Percentiles rank a stretch among this genome's conserved stretches.
These are phyloP conservation scores for Mychonastes homosphaera DNA, from an alignment of 139 green algal species.

Conservation along the genomic window DNA sequence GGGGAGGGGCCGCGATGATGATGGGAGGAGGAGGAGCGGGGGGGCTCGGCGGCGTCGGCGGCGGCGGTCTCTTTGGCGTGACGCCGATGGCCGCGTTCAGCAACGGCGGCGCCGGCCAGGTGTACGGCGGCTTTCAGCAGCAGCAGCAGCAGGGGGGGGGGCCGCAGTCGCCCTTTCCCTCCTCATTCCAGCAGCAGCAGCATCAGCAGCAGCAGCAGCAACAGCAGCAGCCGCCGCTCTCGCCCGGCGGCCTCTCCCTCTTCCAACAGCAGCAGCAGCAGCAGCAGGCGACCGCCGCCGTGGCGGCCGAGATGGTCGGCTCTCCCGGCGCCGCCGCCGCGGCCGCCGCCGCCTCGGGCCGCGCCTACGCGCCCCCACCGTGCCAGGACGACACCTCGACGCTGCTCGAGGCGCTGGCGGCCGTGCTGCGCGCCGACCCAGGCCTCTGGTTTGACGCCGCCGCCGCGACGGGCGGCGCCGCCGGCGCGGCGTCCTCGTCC, in stretches of 20 bases:
- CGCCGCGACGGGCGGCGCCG: too few relatives aligned
- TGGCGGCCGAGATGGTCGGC: not conserved
- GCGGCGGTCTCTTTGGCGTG: too few relatives aligned
- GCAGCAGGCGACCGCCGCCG: not conserved
- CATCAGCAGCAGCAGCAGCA: not conserved
- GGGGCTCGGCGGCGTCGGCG: too few relatives aligned
- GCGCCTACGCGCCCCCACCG: not conserved
- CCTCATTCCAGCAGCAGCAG: not conserved
- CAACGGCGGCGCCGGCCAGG: too few relatives aligned
- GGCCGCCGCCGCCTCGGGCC: too few relatives aligned
- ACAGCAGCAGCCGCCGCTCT: not conserved
- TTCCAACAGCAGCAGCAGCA: constrained; percentile 1
- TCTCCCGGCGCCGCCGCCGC: too few relatives aligned
- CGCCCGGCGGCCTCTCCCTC: not conserved
- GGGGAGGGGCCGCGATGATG: too few relatives aligned
- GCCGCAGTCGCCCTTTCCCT: too few relatives aligned
- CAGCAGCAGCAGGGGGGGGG: constrained; percentile 1
- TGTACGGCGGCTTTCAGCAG: constrained; percentile 17
- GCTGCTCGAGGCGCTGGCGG: constrained; percentile 23
- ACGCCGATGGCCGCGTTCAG: too few relatives aligned
- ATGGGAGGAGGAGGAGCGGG: not conserved
- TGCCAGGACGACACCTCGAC: constrained; percentile 11
- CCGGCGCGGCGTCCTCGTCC: too few relatives aligned
- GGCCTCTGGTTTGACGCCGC: constrained; percentile 36
- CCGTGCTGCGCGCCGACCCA: constrained; percentile 28